Evolutionary conservation across 2,329 filamentous ascomycete genomes (phyloP), one percentile per base, ranked within the genome.

Genomic region (Aspergillus tamarii): DNA sequence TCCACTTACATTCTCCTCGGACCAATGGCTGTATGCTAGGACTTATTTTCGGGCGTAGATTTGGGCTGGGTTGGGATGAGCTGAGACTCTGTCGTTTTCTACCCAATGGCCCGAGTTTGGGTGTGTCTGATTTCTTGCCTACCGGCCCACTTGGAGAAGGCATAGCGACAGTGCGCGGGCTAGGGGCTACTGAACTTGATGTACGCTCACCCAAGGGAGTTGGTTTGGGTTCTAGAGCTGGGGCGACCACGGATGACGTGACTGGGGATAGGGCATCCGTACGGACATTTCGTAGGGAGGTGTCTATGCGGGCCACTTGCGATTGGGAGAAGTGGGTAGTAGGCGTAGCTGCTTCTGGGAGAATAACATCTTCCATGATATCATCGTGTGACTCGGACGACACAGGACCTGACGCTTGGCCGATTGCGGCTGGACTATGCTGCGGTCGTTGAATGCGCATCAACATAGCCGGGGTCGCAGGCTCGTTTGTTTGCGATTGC

Each of bases 11-110:
- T 65, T 86, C 86, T 70, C 86, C 89, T 23, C 93, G 93, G 54
- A 97, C 85, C 26, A 97, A 79, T 11, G 95, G 94, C 76, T 97
- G 96, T 77, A 99, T 97, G 76, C 88, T 96, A 3, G 94, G 95
- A 30, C 94, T 97, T 66, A 98, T 97, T 76, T 88, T 91, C 2
- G 95, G 95, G 32, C 92, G 84, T 41, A 98, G 79, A 19, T 94
- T 94, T 7, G 95, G 94, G 48, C 93, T 97, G 11, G 91, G 87
- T n/a, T 94, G 88, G 8, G 89, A 86, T 2, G 91, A 92, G 71
- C 85, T 87, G 32, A 88, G 83, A 70, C 91, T 94, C 23, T 84
- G 80, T 64, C 92, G 85, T 78, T 94, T 95, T 73, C 91, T 90
- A 65, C 81, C 83, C 28, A 82, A 82, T 70, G 56, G 71, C 62